Evolutionary conservation across 78 protist genomes (phyloP).

Genomic region (Blattamonas nauphoetae): DNA sequence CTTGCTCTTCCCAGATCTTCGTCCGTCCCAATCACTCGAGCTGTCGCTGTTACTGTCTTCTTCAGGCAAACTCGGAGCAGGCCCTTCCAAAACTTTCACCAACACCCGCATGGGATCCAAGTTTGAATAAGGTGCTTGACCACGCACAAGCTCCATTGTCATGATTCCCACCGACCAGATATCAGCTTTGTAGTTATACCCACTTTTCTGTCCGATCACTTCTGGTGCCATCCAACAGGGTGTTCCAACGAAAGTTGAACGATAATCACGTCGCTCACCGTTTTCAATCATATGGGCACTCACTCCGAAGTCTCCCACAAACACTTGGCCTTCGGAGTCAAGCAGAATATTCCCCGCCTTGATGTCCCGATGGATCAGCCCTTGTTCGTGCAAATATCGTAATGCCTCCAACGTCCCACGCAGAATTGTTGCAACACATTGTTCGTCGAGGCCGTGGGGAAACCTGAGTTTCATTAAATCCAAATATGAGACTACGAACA

Average conservation of each 20-base stretch:
- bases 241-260: not conserved
- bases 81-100: not conserved
- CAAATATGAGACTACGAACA: not conserved
- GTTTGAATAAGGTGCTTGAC: not conserved
- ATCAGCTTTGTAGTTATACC: not conserved
- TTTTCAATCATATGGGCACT: not conserved
- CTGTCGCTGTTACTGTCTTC: no score
- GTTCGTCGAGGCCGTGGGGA: not conserved
- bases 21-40: no score
- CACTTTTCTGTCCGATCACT: not conserved
- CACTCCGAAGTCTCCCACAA: not conserved
- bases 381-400: not conserved
- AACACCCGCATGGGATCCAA: not conserved
- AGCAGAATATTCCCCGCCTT: not conserved
- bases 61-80: not conserved
- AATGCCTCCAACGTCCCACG: not conserved
- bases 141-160: not conserved
- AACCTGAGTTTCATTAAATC: not conserved
- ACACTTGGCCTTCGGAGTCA: not conserved
- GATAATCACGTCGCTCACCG: not conserved
- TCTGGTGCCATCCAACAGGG: conserved; percentile 10
- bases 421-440: not conserved
- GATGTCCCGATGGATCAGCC: not conserved
- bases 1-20: no score
- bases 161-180: not conserved